These are phyloP conservation scores for Amphirosellinia nigrospora DNA, from an alignment of 495 filamentous ascomycete species.

Conservation along the genomic window DNA sequence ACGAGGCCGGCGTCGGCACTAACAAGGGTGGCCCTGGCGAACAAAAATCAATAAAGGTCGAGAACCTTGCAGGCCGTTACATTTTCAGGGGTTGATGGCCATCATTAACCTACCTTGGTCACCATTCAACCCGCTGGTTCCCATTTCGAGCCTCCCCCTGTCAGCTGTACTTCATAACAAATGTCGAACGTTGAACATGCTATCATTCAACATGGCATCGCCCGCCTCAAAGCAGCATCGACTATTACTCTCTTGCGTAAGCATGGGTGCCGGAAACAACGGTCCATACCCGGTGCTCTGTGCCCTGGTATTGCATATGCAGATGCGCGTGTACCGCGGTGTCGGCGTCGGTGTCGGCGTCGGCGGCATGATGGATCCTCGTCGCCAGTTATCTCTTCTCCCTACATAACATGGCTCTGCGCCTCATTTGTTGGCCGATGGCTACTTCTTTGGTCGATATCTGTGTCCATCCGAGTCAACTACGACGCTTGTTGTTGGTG, in stretches of 20 bases:
- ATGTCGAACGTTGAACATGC: neutral
- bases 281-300: neutral
- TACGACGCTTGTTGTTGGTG: slow-evolving; percentile 15
- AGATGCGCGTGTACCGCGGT: neutral
- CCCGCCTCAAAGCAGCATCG: slow-evolving; percentile 1
- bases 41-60: neutral
- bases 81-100: slow-evolving; percentile 6
- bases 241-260: neutral
- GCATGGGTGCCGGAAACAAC: neutral
- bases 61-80: slow-evolving; percentile 17
- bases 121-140: neutral
- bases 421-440: neutral
- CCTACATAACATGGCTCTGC: neutral
- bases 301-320: slow-evolving; percentile 2
- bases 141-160: neutral
- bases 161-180: neutral
- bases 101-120: neutral
- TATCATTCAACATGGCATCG: neutral
- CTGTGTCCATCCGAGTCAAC: neutral
- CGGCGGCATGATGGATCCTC: neutral
- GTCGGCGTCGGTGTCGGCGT: too few species aligned
- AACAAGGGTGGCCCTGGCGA: slow-evolving; percentile 5
- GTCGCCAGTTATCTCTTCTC: neutral
- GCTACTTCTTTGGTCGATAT: neutral
- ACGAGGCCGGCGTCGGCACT: neutral